These are phyloP conservation scores for Aspergillus ochraceus DNA, from an alignment of 2,329 filamentous ascomycete species.

Conservation along the genomic window DNA sequence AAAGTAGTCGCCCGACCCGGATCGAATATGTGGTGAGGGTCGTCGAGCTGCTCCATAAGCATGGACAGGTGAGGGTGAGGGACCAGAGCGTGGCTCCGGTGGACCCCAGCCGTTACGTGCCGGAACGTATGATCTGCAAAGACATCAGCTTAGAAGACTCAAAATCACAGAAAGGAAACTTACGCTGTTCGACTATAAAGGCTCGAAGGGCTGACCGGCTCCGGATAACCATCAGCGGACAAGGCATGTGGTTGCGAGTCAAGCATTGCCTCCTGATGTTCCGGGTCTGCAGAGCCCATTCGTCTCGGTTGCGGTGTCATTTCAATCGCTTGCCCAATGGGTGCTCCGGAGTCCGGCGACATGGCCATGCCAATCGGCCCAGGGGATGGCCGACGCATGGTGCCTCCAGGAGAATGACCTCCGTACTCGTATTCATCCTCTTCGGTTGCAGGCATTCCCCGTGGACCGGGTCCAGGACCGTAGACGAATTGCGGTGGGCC, in stretches of 20 bases:
- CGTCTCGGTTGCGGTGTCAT: constrained; percentile 72
- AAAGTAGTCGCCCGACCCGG: constrained; percentile 65
- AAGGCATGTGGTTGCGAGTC: constrained; percentile 26
- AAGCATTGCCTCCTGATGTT: constrained; percentile 36
- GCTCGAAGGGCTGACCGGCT: constrained; percentile 63
- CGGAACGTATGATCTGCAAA: constrained; percentile 41
- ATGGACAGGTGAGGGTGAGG: constrained; percentile 20
- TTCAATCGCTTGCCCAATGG: constrained; percentile 69
- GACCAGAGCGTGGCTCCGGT: constrained; percentile 14
- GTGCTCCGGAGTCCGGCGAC: constrained; percentile 34
- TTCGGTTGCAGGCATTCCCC: constrained; percentile 25
- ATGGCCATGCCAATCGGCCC: constrained; percentile 36
- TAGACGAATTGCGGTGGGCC: constrained; percentile 55
- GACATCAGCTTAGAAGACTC: constrained; percentile 17
- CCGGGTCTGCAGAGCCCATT: constrained; percentile 19
- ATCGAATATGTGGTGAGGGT: constrained; percentile 26
- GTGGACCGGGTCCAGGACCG: constrained; percentile 38
- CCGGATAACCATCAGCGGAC: constrained; percentile 25
- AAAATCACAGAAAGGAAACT: constrained; percentile 37
- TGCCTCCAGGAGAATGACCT: constrained; percentile 20
- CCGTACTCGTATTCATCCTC: constrained; percentile 29
- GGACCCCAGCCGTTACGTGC: constrained; percentile 45
- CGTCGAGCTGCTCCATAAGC: constrained; percentile 22
- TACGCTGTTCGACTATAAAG: constrained; percentile 74
- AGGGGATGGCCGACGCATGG: constrained; percentile 32